These are phyloP conservation scores for Eleusine indica DNA, from an alignment of 176 grass and related monocot genomes.

Conservation along the genomic window DNA sequence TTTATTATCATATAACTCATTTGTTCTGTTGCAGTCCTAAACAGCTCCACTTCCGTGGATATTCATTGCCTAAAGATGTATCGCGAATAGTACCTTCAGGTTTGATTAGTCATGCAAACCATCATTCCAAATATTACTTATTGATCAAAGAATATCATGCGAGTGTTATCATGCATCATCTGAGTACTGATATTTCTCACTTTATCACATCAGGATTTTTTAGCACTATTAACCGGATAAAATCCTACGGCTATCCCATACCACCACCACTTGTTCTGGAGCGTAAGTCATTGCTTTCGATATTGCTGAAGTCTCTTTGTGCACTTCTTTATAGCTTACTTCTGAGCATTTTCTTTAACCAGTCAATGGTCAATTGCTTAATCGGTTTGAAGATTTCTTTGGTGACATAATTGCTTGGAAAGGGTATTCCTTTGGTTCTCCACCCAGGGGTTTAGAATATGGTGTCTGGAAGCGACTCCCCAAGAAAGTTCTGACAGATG, in stretches of 20 bases:
- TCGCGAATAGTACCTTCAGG: slow-evolving; percentile 8
- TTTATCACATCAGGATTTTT: slow-evolving; percentile 1
- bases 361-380: slow-evolving; percentile 16
- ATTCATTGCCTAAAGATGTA: slow-evolving; percentile 20
- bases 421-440: not conserved
- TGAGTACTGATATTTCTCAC: not conserved
- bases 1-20: not conserved
- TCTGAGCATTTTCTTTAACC: not conserved
- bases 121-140: slow-evolving; percentile 8
- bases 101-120: slow-evolving; percentile 10
- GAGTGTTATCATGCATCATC: not conserved
- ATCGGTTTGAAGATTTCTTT: slow-evolving; percentile 40
- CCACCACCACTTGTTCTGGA: slow-evolving; percentile 38
- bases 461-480: not conserved
- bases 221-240: slow-evolving; percentile 1
- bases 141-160: not conserved
- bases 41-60: not conserved
- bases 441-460: not conserved
- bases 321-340: slow-evolving; percentile 15
- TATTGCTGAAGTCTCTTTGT: not conserved
- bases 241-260: not conserved
- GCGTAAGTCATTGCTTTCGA: slow-evolving; percentile 9
- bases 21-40: slow-evolving; percentile 11
- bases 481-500: not conserved
- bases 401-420: slow-evolving; percentile 27